phyloP scores from a whole-genome alignment of 179 eudicot genomes.

The Beta macrorhiza region DNA sequence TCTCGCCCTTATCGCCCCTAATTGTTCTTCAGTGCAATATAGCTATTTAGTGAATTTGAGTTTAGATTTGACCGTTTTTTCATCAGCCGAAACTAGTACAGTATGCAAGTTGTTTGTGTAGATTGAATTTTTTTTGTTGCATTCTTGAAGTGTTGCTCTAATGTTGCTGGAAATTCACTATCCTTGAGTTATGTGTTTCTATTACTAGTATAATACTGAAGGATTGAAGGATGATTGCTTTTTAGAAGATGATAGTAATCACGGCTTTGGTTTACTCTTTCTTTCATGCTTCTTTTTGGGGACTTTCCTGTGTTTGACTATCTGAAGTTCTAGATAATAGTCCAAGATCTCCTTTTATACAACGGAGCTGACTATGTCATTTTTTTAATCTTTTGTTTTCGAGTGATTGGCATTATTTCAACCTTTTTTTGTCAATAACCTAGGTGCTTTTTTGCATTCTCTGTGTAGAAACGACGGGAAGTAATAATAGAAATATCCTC shows the following conservation, averaged over 20 bases:
- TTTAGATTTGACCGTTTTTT: background rate
- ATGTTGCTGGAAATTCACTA: constrained; percentile 2
- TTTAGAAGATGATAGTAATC: background rate
- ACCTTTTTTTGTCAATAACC: constrained; percentile 9
- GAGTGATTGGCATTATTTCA: background rate
- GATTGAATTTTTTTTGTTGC: background rate
- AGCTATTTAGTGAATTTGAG: background rate
- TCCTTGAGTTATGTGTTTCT: background rate
- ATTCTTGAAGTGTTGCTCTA: constrained; percentile 9
- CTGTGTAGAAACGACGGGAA: constrained; percentile 42
- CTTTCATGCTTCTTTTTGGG: background rate
- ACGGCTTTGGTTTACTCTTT: too few relatives aligned
- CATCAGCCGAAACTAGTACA: background rate
- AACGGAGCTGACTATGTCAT: background rate
- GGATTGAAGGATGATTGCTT: background rate
- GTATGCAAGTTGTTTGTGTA: background rate
- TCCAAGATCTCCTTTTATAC: too few relatives aligned
- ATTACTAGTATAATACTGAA: background rate
- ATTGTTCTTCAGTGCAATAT: background rate
- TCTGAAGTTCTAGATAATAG: background rate
- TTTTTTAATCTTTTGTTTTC: background rate
- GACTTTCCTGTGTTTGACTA: background rate
- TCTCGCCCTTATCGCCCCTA: constrained; percentile 2
- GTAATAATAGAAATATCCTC: constrained; percentile 30
- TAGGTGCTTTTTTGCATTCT: constrained; percentile 16